phyloP scores from a whole-genome alignment of 116 monocot genomes.

The Phalaenopsis hybrid region DNA sequence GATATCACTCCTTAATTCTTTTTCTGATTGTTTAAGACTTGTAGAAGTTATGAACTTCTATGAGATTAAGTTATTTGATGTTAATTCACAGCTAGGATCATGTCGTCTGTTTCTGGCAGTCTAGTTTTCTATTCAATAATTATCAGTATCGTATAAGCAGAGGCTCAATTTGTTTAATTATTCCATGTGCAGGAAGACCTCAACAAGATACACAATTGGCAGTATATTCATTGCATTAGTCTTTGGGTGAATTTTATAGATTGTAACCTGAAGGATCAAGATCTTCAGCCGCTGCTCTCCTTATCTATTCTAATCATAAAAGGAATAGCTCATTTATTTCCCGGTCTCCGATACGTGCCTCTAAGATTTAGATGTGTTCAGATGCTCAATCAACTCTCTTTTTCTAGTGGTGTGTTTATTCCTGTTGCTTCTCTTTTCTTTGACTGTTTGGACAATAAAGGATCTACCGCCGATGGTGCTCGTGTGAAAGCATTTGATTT shows the following conservation, averaged over 20 bases:
- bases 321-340: constrained; percentile 64
- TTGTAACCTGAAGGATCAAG: constrained; percentile 52
- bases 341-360: constrained; percentile 57
- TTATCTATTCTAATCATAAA: constrained; percentile 51
- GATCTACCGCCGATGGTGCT: constrained; percentile 10
- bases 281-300: constrained; percentile 49
- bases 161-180: constrained; percentile 8
- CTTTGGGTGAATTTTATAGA: constrained; percentile 72
- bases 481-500: constrained; percentile 24
- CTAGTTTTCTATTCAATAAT: background rate
- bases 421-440: constrained; percentile 67
- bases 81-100: background rate
- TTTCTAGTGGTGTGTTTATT: constrained; percentile 62
- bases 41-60: background rate
- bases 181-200: constrained; percentile 63
- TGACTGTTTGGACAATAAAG: constrained; percentile 46
- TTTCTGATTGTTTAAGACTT: background rate
- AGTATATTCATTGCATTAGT: constrained; percentile 54
- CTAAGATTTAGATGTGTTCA: constrained; percentile 72
- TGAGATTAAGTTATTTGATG: background rate
- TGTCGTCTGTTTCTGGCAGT: background rate
- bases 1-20: background rate
- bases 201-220: constrained; percentile 63
- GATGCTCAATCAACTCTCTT: constrained; percentile 89
- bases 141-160: background rate